phyloP scores from a whole-genome alignment of 257 asterid genomes.

The Orobanche coerulescens region DNA sequence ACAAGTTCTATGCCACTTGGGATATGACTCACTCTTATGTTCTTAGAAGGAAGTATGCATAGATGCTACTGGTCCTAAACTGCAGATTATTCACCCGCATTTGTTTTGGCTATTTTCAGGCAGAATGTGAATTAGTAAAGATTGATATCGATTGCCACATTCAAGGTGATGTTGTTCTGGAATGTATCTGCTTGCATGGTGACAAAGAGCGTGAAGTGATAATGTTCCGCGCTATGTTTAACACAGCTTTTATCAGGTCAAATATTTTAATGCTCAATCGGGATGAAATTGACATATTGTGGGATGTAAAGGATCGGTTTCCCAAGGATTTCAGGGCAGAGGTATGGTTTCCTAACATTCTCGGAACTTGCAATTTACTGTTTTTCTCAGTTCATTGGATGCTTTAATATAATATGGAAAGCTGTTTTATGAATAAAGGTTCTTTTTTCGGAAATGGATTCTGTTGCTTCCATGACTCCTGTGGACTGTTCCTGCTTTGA shows the following conservation, averaged over 20 bases:
- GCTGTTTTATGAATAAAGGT: conserved; percentile 45
- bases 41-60: background rate
- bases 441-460: conserved; percentile 89
- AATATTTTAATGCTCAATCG: conserved; percentile 84
- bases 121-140: conserved; percentile 72
- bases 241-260: conserved; percentile 92
- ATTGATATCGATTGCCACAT: conserved; percentile 76
- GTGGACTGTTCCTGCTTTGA: conserved; percentile 65
- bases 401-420: conserved; percentile 20
- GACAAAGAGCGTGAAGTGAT: conserved; percentile 72
- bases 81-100: conserved; percentile 10
- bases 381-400: conserved; percentile 12
- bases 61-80: conserved; percentile 9
- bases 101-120: conserved; percentile 46
- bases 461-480: conserved; percentile 53
- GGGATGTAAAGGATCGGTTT: conserved; percentile 85
- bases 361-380: conserved; percentile 13
- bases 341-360: conserved; percentile 32
- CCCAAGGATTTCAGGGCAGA: conserved; percentile 89
- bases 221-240: conserved; percentile 91
- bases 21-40: background rate
- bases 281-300: conserved; percentile 69
- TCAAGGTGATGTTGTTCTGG: conserved; percentile 96
- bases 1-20: conserved; percentile 2
- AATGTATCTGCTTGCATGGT: conserved; percentile 69